These are phyloP conservation scores for Yamadazyma dushanensis DNA, from an alignment of 1,139 yeast genomes.

Conservation along the genomic window DNA sequence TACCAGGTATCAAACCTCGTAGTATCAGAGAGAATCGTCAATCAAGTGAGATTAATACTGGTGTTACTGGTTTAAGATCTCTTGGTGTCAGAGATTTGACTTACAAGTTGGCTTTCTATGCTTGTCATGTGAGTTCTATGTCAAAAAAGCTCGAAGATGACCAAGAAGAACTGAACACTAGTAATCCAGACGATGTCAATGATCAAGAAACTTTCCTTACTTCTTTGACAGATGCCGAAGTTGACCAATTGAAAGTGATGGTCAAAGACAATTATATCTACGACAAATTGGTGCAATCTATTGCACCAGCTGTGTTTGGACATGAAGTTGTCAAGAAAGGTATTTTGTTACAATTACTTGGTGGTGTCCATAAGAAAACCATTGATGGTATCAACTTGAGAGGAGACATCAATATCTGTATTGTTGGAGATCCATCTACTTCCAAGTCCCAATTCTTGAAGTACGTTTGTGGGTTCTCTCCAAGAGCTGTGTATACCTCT, in stretches of 20 bases:
- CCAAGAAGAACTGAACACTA: conserved; percentile 27
- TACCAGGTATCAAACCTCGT: conserved; percentile 93
- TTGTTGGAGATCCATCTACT: conserved; percentile 98
- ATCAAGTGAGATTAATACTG: conserved; percentile 75
- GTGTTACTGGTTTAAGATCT: conserved; percentile 81
- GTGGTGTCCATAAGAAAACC: conserved; percentile 95
- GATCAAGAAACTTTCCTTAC: conserved; percentile 82
- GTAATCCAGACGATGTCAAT: conserved; percentile 29
- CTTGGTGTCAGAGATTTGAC: conserved; percentile 94
- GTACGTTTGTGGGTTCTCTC: conserved; percentile 88
- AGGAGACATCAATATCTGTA: conserved; percentile 96
- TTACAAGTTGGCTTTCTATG: conserved; percentile 86
- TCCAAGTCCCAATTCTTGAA: conserved; percentile 95
- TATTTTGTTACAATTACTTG: conserved; percentile 78
- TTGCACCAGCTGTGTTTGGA: conserved; percentile 97
- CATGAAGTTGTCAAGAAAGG: conserved; percentile 96
- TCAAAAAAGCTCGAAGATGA: conserved; percentile 47
- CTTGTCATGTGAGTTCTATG: conserved; percentile 77
- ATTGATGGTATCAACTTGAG: conserved; percentile 93
- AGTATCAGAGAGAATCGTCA: conserved; percentile 71
- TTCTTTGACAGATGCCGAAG: conserved; percentile 79
- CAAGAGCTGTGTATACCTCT: conserved; percentile 94
- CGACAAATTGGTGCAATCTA: conserved; percentile 79
- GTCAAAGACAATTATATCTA: conserved; percentile 87
- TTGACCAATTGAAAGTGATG: conserved; percentile 84